A percentile compares a stretch with the other conserved stretches of the same genome.
Evolutionary conservation across 1,284 basidiomycete genomes (phyloP).

Genomic region (Apiotrichum gracile): DNA sequence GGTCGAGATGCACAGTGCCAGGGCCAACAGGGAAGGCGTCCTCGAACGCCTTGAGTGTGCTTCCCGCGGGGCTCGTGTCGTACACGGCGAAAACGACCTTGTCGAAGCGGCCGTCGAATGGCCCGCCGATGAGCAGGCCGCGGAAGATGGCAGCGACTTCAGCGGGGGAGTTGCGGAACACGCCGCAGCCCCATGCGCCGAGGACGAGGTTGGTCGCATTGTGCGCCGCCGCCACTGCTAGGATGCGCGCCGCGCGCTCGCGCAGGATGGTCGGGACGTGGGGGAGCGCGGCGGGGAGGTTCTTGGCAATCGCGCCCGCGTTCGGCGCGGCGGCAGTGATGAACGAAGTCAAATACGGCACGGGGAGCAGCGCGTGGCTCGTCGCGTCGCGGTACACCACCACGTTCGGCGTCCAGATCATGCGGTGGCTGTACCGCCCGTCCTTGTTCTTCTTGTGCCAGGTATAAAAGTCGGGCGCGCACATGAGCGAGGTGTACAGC

Average conservation of each 20-base stretch:
- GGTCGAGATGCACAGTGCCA: neutral
- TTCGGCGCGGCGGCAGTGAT: slow-evolving; percentile 15
- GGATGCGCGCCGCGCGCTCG: slow-evolving; percentile 11
- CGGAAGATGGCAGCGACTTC: slow-evolving; percentile 4
- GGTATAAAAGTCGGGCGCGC: slow-evolving; percentile 3
- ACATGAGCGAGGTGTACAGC: slow-evolving; percentile 8
- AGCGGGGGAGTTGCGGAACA: slow-evolving; percentile 13
- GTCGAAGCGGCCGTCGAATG: slow-evolving; percentile 5
- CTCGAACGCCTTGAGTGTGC: neutral
- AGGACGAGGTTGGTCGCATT: slow-evolving; percentile 9
- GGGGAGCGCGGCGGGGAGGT: neutral
- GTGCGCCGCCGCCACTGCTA: slow-evolving; percentile 6
- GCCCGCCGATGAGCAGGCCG: slow-evolving; percentile 2
- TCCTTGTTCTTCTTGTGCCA: slow-evolving; percentile 6
- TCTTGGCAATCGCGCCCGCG: slow-evolving; percentile 1
- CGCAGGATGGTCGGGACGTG: neutral
- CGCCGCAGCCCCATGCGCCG: slow-evolving; percentile 18
- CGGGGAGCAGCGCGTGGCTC: neutral
- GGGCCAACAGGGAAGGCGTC: neutral
- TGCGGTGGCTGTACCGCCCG: slow-evolving; percentile 13
- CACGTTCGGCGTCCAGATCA: slow-evolving; percentile 12
- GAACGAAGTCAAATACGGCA: slow-evolving; percentile 1
- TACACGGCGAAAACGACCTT: slow-evolving; percentile 12
- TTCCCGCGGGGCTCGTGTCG: neutral
- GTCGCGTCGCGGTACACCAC: slow-evolving; percentile 8